Base-by-base conservation (phyloP, 1,284 basidiomycete species). In the Ceratobasidium sp. region DNA sequence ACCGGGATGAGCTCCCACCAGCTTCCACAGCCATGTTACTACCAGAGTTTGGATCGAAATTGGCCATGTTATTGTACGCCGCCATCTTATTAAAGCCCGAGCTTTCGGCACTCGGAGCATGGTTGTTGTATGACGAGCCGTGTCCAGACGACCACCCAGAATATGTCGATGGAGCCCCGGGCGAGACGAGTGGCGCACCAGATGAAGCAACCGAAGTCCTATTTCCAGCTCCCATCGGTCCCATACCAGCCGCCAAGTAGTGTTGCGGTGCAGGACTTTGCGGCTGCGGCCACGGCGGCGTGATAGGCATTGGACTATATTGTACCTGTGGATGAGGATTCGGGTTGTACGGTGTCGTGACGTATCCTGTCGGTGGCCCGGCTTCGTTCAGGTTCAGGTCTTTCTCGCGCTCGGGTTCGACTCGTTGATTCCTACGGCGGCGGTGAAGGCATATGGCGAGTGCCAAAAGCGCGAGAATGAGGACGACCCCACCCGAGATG, bases 111-210 rank as follows among this genome's bases (percentile, higher is more conserved):
- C 66, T 23, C 3, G 66, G 50, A 23, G 40, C 20, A n/a, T 46
- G 42, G 42, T 64, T 64, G 20, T 33, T 64, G n/a, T 64, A 20
- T 12, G 48, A 17, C 38, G 73, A 42, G 23, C 52, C 64, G 1
- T 52, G 64, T 44, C 61, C 61, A 20, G 6, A n/a, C 17, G 61
- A 64, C 74, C 74, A 76, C 12, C n/a, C 52, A 2, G 74, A 57
- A 44, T 76, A 76, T 38, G 50, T 57, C 17, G 74, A 66, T 1
- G 38, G 15, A 26, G 67, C 2, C 10, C 64, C 74, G n/a, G 74
- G 74, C 38, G 74, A 76, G 54, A 66, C 26, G 38, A 76, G 74
- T 17, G 74, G 74, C 13, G 64, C 74, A 52, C 74, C 74, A 44
- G 73, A 76, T 15, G 70, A 73, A 50, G 70, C 44, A 20, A 62